phyloP scores from a whole-genome alignment of 2,329 filamentous ascomycete species.

The Cordyceps sp. region DNA sequence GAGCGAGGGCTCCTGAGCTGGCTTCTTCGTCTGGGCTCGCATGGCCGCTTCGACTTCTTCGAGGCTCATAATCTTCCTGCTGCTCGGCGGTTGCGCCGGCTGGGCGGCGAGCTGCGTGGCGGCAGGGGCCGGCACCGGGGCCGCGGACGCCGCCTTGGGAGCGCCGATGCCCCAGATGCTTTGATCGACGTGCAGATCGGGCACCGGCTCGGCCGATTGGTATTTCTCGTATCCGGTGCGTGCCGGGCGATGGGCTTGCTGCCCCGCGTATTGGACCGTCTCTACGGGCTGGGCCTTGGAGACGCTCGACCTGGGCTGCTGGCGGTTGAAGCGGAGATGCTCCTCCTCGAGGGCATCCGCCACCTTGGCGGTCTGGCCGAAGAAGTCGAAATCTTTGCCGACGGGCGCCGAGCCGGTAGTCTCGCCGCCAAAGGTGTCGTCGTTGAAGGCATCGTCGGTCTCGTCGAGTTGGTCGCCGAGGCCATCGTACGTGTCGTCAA shows the following conservation, averaged over 20 bases:
- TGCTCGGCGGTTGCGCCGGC: slow-evolving; percentile 11
- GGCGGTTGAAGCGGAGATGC: slow-evolving; percentile 66
- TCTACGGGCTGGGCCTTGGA: slow-evolving; percentile 18
- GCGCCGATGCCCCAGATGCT: slow-evolving; percentile 77
- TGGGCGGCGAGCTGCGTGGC: slow-evolving; percentile 7
- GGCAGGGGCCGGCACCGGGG: slow-evolving; percentile 14
- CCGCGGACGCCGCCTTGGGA: slow-evolving; percentile 25
- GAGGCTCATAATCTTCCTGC: slow-evolving; percentile 79
- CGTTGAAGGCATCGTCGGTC: slow-evolving; percentile 85
- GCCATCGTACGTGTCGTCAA: slow-evolving; percentile 95
- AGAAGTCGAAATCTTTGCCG: slow-evolving; percentile 95
- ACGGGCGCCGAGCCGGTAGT: slow-evolving; percentile 31
- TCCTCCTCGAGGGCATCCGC: slow-evolving; percentile 79
- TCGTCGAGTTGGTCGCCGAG: slow-evolving; percentile 83
- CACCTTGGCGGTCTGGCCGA: slow-evolving; percentile 79
- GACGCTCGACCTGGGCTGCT: slow-evolving; percentile 35
- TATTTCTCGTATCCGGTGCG: slow-evolving; percentile 88
- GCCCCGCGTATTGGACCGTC: slow-evolving; percentile 20
- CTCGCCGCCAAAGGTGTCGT: slow-evolving; percentile 66
- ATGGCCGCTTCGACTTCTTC: slow-evolving; percentile 95
- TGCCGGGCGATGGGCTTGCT: slow-evolving; percentile 37
- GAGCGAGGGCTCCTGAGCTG: slow-evolving; percentile 15
- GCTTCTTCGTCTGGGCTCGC: slow-evolving; percentile 49
- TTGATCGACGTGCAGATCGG: slow-evolving; percentile 82
- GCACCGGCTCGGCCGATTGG: slow-evolving; percentile 65